Evolutionary conservation across 2,329 filamentous ascomycete genomes (phyloP).

Genomic region (Hirsutella rhossiliensis): DNA sequence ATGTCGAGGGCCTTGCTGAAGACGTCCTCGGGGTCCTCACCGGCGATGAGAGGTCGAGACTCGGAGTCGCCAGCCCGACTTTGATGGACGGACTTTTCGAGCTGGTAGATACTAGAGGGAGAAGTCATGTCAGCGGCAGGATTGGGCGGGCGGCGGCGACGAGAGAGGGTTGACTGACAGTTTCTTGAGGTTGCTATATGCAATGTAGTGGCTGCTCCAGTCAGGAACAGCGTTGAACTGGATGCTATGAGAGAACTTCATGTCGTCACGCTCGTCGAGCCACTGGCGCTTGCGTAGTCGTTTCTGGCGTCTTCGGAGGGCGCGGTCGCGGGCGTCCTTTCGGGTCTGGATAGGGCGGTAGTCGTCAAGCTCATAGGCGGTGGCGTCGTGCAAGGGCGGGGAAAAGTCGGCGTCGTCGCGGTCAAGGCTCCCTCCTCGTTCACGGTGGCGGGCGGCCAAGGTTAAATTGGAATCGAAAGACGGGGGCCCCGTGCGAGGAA

Average conservation of each 20-base stretch:
- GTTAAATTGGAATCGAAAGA: conserved; percentile 9
- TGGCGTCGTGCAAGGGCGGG: conserved; percentile 3
- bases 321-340: conserved; percentile 16
- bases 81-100: conserved; percentile 75
- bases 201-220: conserved; percentile 96
- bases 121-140: neutral
- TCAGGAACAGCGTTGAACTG: conserved; percentile 99
- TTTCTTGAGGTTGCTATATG: conserved; percentile 98
- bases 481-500: conserved; percentile 12
- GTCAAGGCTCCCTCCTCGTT: conserved; percentile 23
- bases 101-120: conserved; percentile 69
- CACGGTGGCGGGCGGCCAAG: conserved; percentile 13
- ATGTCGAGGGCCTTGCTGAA: conserved; percentile 74
- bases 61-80: conserved; percentile 59
- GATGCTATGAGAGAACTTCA: conserved; percentile 99
- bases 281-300: conserved; percentile 52
- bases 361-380: conserved; percentile 29
- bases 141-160: neutral
- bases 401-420: neutral
- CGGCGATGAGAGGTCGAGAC: conserved; percentile 67
- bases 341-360: conserved; percentile 21
- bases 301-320: conserved; percentile 28
- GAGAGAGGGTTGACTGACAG: conserved; percentile 43
- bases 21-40: conserved; percentile 64
- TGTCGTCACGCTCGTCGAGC: conserved; percentile 68